Evolutionary conservation across 345 rosid species (phyloP).

Genomic region (Pistacia atlantica): DNA sequence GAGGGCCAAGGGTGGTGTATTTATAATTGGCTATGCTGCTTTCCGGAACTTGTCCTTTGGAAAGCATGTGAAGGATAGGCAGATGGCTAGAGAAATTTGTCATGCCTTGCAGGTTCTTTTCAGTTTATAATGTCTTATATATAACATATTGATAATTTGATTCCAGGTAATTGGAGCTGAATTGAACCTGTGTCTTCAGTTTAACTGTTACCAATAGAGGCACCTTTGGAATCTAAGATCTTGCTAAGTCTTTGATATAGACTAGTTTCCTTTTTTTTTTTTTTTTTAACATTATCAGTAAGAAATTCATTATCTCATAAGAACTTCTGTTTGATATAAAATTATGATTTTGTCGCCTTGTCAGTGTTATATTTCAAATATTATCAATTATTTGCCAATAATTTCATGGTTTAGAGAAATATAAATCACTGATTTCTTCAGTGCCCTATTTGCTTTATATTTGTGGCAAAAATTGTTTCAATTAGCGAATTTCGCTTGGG

Average conservation of each 20-base stretch:
- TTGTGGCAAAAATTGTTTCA: background rate
- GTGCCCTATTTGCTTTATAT: background rate
- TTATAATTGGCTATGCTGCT: constrained; percentile 87
- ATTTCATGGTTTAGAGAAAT: background rate
- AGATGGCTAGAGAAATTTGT: constrained; percentile 68
- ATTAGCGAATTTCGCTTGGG: background rate
- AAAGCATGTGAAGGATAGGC: constrained; percentile 75
- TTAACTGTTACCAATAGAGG: background rate
- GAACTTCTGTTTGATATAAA: background rate
- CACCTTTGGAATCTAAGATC: background rate
- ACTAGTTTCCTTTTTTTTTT: background rate
- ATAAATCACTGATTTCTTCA: background rate
- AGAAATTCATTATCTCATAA: background rate
- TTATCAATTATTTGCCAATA: background rate
- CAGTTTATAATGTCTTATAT: background rate
- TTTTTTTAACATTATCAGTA: background rate
- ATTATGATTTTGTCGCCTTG: background rate
- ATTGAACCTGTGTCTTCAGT: background rate
- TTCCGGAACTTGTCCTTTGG: constrained; percentile 93
- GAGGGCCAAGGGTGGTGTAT: constrained; percentile 91
- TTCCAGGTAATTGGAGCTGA: background rate
- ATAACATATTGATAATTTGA: background rate
- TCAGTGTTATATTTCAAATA: background rate
- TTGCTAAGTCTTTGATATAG: background rate
- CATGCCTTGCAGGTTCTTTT: constrained; percentile 75